Percentiles rank a stretch among this genome's conserved stretches.
Evolutionary conservation across 163 green algal genomes (phyloP).

Genomic region (Scenedesmus sp.): DNA sequence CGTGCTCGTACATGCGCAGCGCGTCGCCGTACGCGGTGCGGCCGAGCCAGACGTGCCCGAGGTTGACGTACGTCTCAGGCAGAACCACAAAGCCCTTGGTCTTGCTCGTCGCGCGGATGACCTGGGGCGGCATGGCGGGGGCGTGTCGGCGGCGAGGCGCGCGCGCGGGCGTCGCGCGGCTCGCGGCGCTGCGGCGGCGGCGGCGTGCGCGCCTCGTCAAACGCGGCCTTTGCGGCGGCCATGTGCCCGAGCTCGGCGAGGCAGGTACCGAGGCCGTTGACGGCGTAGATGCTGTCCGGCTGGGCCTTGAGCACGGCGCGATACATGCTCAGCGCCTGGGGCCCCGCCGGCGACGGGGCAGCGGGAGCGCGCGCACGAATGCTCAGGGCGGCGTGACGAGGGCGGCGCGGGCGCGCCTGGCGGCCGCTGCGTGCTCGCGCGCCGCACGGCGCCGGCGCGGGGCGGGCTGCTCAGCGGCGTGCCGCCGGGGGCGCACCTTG

Average conservation of each 20-base stretch:
- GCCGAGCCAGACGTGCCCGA: slow-evolving; percentile 77
- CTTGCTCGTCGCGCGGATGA: slow-evolving; percentile 76
- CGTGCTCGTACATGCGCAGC: slow-evolving; percentile 60
- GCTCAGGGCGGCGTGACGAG: no score
- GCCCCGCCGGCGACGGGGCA: no score
- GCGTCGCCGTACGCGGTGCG: slow-evolving; percentile 58
- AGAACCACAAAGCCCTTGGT: slow-evolving; percentile 50
- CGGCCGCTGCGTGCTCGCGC: no score
- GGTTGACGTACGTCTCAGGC: slow-evolving; percentile 45
- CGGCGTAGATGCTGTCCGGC: slow-evolving; percentile 83
- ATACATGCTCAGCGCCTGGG: slow-evolving; percentile 64
- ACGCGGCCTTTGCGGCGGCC: slow-evolving; percentile 68
- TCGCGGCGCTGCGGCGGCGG: no score
- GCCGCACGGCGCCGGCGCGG: no score
- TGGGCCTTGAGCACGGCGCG: slow-evolving; percentile 54
- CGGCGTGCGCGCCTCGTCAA: slow-evolving; percentile 81
- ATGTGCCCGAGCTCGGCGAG: slow-evolving; percentile 85
- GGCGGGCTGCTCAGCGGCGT: no score
- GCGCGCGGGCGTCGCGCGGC: no score
- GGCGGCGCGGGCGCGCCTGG: no score
- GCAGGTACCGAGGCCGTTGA: slow-evolving; percentile 86
- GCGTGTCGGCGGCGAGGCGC: no score
- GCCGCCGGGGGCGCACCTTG: neutral
- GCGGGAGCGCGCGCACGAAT: no score
- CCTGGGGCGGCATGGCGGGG: no score